A percentile compares a stretch with the other conserved stretches of the same genome.
Conservation (phyloP, 129 eudicot genomes). For the Saussurea involucrata region DNA sequence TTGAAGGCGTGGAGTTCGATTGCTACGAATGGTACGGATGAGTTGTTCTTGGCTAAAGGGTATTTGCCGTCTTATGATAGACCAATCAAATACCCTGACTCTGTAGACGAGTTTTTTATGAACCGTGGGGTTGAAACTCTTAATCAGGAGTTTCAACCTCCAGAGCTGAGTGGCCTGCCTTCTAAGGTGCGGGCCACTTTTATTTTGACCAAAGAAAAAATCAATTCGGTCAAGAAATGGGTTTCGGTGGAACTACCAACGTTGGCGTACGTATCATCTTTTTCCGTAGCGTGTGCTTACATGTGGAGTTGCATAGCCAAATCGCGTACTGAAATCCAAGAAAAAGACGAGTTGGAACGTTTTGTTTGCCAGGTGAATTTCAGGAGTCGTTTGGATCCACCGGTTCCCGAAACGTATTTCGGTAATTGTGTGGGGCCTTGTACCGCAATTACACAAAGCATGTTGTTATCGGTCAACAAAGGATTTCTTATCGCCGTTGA, state of each 20-base stretch:
- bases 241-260: constrained; percentile 2
- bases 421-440: constrained; percentile 37
- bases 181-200: constrained; percentile 35
- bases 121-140: background rate
- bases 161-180: background rate
- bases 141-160: background rate
- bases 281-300: constrained; percentile 31
- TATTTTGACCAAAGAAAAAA: constrained; percentile 6
- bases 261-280: constrained; percentile 31
- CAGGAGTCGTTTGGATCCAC: constrained; percentile 40
- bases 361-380: constrained; percentile 24
- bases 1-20: constrained; percentile 42
- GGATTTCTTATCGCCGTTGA: constrained; percentile 31
- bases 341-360: constrained; percentile 8
- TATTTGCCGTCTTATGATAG: constrained; percentile 28
- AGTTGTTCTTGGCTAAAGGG: background rate
- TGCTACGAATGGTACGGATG: constrained; percentile 10
- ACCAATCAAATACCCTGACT: constrained; percentile 26
- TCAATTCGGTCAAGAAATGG: constrained; percentile 27
- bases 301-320: constrained; percentile 40
- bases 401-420: constrained; percentile 38
- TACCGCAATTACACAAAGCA: background rate
- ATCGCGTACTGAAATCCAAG: background rate
- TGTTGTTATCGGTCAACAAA: constrained; percentile 7
- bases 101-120: constrained; percentile 9